phyloP scores from a whole-genome alignment of 139 green algal genomes.

The Bryopsis sp. region DNA sequence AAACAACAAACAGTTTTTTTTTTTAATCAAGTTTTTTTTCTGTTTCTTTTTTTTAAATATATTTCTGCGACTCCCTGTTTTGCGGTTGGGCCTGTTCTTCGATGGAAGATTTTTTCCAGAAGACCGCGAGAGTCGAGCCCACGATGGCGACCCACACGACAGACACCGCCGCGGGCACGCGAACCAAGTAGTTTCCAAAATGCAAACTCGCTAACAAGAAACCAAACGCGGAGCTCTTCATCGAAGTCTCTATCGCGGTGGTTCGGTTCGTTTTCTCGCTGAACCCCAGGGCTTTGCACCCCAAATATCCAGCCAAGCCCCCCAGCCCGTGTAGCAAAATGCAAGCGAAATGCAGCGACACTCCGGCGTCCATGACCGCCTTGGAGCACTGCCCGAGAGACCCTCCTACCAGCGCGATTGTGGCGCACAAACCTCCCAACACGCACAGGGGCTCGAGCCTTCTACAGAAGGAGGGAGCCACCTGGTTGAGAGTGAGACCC shows the following conservation, averaged over 20 bases:
- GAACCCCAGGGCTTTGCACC: slow-evolving; percentile 47
- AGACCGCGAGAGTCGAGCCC: slow-evolving; percentile 46
- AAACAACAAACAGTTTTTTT: too few relatives aligned
- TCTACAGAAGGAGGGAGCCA: slow-evolving; percentile 37
- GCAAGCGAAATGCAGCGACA: slow-evolving; percentile 33
- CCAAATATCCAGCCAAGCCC: slow-evolving; percentile 55
- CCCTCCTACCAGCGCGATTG: slow-evolving; percentile 52
- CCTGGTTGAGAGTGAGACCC: slow-evolving; percentile 54
- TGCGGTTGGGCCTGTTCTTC: slow-evolving; percentile 21
- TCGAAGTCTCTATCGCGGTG: slow-evolving; percentile 63
- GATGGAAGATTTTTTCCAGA: slow-evolving; percentile 44
- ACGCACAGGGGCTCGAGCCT: slow-evolving; percentile 48
- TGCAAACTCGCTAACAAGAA: slow-evolving; percentile 61
- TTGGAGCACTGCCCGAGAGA: slow-evolving; percentile 44
- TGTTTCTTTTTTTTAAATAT: too few relatives aligned
- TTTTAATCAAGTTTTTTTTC: too few relatives aligned
- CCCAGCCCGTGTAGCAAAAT: slow-evolving; percentile 48
- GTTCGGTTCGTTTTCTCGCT: slow-evolving; percentile 52
- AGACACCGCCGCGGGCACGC: slow-evolving; percentile 51
- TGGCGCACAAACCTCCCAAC: slow-evolving; percentile 52
- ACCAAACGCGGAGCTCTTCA: slow-evolving; percentile 65
- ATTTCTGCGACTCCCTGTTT: too few relatives aligned
- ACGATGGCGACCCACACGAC: slow-evolving; percentile 46
- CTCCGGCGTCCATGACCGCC: slow-evolving; percentile 39
- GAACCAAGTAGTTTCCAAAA: slow-evolving; percentile 61